Base-by-base conservation (phyloP, 441 rosid species). In the Populus trichocarpa region DNA sequence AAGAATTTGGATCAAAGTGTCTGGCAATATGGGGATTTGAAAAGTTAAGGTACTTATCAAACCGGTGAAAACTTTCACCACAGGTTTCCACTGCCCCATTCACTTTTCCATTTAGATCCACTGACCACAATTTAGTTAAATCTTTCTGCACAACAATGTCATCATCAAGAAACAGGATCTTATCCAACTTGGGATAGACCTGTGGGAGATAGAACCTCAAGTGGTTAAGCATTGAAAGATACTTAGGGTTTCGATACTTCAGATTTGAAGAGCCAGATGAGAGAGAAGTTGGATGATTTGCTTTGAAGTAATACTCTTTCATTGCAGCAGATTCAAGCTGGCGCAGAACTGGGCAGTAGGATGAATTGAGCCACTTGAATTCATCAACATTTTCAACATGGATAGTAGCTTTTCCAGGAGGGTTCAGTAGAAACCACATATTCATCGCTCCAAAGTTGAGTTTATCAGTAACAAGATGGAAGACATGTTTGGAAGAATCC, bases 31-130 rank as follows among this genome's bases (percentile, higher is more conserved):
- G 92, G 74, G 94, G 99, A 82, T 96, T 96, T 30, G 95, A 82
- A 68, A 96, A 96, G 91, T 96, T 96, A 18, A 96, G 87, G 76
- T 96, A 96, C 89, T 96, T 96, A 74, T 96, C 98, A 82, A 90
- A 96, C 35, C 98, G 90, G 77, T 96, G 99, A 87, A 96, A 96
- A 87, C 99, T 96, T 85, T 90, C 92, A 67, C 99, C 97, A 66
- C 99, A 96, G 42, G 99, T 96, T 89, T 96, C 99, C 59, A 96
- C 99, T 5, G 98, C 99, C 50, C 99, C 99, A 25, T 94, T 96
- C 75, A 96, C 99, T 84, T 91, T 94, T n/a, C 99, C 99, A 67
- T 85, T 83, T 69, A 94, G 88, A 84, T 96, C 80, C 71, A 96
- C 96, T 6, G 88, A 84, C 97, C 97, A 96, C 64, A 96, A 86